These are phyloP conservation scores for Teunomyces kruisii DNA, from an alignment of 805 yeast species.

Conservation along the genomic window DNA sequence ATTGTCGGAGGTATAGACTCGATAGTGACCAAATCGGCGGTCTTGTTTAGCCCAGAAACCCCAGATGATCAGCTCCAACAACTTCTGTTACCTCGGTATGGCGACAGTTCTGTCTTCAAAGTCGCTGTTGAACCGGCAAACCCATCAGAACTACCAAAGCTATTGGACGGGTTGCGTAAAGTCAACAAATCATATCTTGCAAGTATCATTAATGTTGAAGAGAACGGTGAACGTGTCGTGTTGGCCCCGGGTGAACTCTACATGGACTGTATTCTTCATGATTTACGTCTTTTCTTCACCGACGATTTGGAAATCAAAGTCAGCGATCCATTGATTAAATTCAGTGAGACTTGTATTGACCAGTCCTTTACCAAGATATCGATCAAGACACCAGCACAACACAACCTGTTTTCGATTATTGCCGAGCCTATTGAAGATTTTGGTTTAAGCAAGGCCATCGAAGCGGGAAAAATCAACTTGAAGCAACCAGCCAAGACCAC, in stretches of 20 bases:
- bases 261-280: conserved; percentile 79
- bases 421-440: conserved; percentile 69
- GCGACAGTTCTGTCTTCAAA: conserved; percentile 64
- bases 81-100: conserved; percentile 21
- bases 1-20: conserved; percentile 63
- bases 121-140: conserved; percentile 79
- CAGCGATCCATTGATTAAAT: conserved; percentile 79
- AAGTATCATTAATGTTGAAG: conserved; percentile 70
- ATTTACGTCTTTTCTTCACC: conserved; percentile 62
- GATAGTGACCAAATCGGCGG: conserved; percentile 58
- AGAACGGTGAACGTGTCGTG: conserved; percentile 82
- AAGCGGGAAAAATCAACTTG: conserved; percentile 42
- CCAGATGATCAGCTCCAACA: conserved; percentile 30
- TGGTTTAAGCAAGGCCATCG: conserved; percentile 56
- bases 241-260: conserved; percentile 86
- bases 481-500: conserved; percentile 41
- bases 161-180: conserved; percentile 67
- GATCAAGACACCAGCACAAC: conserved; percentile 53
- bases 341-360: conserved; percentile 73
- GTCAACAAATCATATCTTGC: conserved; percentile 66
- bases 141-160: conserved; percentile 75
- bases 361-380: conserved; percentile 69
- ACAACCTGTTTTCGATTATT: conserved; percentile 61
- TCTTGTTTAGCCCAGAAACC: conserved; percentile 40
- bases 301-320: conserved; percentile 68